Conservation (phyloP, 805 yeast species). For the Yamadazyma laniorum region DNA sequence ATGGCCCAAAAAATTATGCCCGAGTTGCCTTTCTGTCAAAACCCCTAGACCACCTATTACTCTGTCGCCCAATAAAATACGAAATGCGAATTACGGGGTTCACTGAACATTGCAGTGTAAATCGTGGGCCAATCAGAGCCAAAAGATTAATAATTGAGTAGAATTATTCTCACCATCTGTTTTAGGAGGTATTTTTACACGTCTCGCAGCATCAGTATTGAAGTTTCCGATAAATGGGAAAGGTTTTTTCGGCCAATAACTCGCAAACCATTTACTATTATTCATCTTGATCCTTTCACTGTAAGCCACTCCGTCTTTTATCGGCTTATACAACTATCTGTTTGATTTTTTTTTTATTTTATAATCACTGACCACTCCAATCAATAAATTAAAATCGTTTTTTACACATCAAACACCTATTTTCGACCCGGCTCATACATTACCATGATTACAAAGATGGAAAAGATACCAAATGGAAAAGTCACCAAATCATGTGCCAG, state of each 20-base stretch:
- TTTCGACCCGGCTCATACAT: no score
- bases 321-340: constrained; percentile 1
- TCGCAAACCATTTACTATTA: constrained; percentile 7
- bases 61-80: constrained; percentile 1
- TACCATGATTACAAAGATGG: constrained; percentile 10
- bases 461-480: constrained; percentile 12
- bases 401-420: no score
- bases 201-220: constrained; percentile 3
- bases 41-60: background rate
- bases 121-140: constrained; percentile 3
- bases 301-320: background rate
- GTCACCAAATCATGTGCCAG: constrained; percentile 56
- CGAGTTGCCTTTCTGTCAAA: no score
- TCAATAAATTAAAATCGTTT: no score
- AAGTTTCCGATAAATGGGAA: constrained; percentile 10
- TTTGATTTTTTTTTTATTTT: no score
- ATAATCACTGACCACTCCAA: no score
- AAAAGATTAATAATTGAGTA: constrained; percentile 5
- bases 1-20: no score
- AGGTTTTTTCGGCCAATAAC: constrained; percentile 7
- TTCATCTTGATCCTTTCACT: constrained; percentile 1
- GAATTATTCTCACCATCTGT: background rate
- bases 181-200: constrained; percentile 1
- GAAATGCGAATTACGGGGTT: constrained; percentile 8
- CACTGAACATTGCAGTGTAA: background rate